Base-by-base conservation (phyloP, 495 filamentous ascomycete genomes). In the Tuber umbilicatum region DNA sequence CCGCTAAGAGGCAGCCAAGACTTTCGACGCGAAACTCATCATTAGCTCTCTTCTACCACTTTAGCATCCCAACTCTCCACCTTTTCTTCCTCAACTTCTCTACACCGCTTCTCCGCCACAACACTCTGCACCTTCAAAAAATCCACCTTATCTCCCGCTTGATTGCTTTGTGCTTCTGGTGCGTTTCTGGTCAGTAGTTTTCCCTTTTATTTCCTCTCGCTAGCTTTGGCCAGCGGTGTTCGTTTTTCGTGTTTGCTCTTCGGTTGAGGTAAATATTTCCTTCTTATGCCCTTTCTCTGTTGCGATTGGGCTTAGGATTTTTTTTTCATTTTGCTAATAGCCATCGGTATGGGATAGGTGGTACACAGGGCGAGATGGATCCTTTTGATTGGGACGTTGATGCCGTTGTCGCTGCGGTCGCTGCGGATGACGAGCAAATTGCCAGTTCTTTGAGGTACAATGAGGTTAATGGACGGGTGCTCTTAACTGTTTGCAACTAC, bases 401-500 rank as follows among this genome's bases (percentile, higher is more conserved):
- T 6, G 21, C 35, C 35, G 75, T 78, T 9, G 40, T 75, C 35
- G 19, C 50, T 9, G 68, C 45, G 47, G 27, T 72, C 27, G 68
- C 73, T 10, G 10, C 31, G 1, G 43, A 47, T 5, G 77, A 80
- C 41, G 19, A 37, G 9, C 3, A 5, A 14, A 68, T 82, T 4
- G 60, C 71, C 2, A n/a, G 35, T 37, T 71, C 77, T 9, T 73
- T 82, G 12, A 73, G 64, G 47, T 27, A 19, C 2, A 82, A 82
- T 35, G 73, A 80, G 5, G 73, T 82, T 17, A 73, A 77, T 27
- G 80, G 80, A 16, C 72, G 69, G 4, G 72, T 75, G 41, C 71
- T 82, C 27, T 41, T 82, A 12, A 82, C 76, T 5, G 69, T 70
- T n/a, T 71, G 72, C 21, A 79, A 77, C 14, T 74, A 74, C 47